phyloP scores from a whole-genome alignment of 116 monocot species.

The Zostera marina region DNA sequence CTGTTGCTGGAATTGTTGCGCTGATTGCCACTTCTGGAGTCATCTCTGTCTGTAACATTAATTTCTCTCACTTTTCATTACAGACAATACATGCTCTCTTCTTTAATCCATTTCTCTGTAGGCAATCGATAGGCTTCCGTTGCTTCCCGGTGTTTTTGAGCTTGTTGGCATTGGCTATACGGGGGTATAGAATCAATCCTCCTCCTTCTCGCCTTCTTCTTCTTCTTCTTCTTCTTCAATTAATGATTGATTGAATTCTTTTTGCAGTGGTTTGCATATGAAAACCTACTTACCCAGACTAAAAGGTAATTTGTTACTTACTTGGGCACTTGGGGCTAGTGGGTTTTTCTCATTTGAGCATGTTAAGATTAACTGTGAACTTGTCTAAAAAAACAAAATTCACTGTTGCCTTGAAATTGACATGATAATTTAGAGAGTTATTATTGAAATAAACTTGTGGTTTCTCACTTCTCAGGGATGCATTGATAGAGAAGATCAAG shows the following conservation, averaged over 20 bases:
- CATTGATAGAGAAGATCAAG: slow-evolving; percentile 54
- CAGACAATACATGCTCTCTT: background rate
- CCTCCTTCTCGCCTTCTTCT: background rate
- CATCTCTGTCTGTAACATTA: slow-evolving; percentile 38
- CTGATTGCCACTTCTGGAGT: slow-evolving; percentile 50
- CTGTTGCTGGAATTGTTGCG: slow-evolving; percentile 34
- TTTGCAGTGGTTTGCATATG: slow-evolving; percentile 74
- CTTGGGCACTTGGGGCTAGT: no score
- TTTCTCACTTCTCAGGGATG: slow-evolving; percentile 33
- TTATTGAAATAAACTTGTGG: background rate
- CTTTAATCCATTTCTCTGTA: slow-evolving; percentile 13
- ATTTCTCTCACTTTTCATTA: background rate
- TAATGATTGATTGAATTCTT: background rate
- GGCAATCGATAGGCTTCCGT: slow-evolving; percentile 92
- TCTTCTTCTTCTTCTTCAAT: background rate
- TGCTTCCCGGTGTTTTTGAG: slow-evolving; percentile 75
- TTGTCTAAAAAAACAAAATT: background rate
- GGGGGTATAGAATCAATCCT: slow-evolving; percentile 38
- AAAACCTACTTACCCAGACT: slow-evolving; percentile 46
- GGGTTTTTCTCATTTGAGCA: no score
- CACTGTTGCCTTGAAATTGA: background rate
- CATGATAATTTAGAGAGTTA: background rate
- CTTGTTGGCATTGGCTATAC: slow-evolving; percentile 79
- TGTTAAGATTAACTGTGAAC: no score
- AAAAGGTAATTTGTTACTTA: slow-evolving; percentile 35